These are phyloP conservation scores for Claviceps fusiformis DNA, from an alignment of 2,329 filamentous ascomycete genomes.

Conservation along the genomic window DNA sequence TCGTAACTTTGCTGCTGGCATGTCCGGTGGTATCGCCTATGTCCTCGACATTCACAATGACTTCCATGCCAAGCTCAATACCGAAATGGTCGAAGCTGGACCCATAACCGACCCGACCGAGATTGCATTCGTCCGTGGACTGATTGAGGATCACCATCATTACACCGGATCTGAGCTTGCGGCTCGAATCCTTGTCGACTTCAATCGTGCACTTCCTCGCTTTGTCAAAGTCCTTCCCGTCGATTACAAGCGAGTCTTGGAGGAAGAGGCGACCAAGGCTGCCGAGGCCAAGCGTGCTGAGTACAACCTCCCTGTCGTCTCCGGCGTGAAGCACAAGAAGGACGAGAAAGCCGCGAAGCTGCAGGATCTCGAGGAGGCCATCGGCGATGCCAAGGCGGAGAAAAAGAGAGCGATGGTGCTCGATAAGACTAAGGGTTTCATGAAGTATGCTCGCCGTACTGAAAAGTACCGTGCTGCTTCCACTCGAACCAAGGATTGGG, in stretches of 20 bases:
- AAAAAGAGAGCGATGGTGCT: slow-evolving; percentile 84
- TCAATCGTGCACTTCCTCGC: slow-evolving; percentile 75
- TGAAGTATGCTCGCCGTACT: slow-evolving; percentile 85
- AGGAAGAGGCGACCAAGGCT: slow-evolving; percentile 74
- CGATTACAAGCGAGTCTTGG: slow-evolving; percentile 88
- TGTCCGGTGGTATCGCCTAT: slow-evolving; percentile 96
- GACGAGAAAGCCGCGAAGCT: slow-evolving; percentile 57
- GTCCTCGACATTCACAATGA: slow-evolving; percentile 81
- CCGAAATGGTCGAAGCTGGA: slow-evolving; percentile 90
- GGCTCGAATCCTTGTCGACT: slow-evolving; percentile 86
- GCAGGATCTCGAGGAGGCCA: slow-evolving; percentile 80
- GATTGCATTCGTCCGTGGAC: slow-evolving; percentile 76
- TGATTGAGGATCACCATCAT: slow-evolving; percentile 95
- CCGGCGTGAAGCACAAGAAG: slow-evolving; percentile 49
- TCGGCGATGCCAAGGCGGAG: slow-evolving; percentile 71
- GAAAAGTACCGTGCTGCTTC: slow-evolving; percentile 86
- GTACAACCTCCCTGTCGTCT: slow-evolving; percentile 65
- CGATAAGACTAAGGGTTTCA: slow-evolving; percentile 96
- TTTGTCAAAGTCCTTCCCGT: slow-evolving; percentile 90
- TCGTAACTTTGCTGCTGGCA: slow-evolving; percentile 94
- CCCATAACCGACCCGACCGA: slow-evolving; percentile 73
- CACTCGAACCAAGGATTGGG: slow-evolving; percentile 84
- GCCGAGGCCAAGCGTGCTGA: slow-evolving; percentile 74
- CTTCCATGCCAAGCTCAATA: slow-evolving; percentile 88
- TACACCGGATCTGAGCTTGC: slow-evolving; percentile 95